Evolutionary conservation across 257 asterid genomes (phyloP).

Genomic region (Nicotiana knightiana): DNA sequence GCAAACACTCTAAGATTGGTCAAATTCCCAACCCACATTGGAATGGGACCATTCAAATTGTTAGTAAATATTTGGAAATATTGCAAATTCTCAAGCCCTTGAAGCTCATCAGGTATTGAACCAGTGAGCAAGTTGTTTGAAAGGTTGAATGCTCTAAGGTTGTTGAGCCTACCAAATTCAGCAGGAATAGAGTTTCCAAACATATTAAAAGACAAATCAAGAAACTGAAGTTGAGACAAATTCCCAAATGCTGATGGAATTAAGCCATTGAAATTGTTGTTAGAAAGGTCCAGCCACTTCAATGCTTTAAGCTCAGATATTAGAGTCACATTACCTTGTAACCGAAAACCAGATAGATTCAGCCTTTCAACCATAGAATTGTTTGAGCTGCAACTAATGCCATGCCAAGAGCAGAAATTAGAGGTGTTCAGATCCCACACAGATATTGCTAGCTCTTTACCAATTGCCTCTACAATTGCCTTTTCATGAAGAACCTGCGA

Average conservation of each 20-base stretch:
- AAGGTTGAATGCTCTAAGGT: constrained; percentile 60
- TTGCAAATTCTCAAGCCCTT: constrained; percentile 41
- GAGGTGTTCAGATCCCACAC: constrained; percentile 59
- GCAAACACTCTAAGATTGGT: constrained; percentile 59
- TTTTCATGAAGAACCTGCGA: constrained; percentile 26
- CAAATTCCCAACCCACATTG: constrained; percentile 68
- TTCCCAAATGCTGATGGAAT: constrained; percentile 64
- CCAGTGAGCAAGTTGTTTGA: constrained; percentile 60
- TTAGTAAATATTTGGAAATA: constrained; percentile 66
- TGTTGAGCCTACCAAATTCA: constrained; percentile 51
- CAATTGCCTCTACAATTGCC: constrained; percentile 43
- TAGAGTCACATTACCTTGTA: constrained; percentile 81
- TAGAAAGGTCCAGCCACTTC: constrained; percentile 81
- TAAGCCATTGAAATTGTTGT: constrained; percentile 62
- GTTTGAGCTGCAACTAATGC: constrained; percentile 70
- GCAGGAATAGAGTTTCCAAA: constrained; percentile 61
- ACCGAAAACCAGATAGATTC: constrained; percentile 54
- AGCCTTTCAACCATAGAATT: constrained; percentile 60
- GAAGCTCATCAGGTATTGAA: constrained; percentile 63
- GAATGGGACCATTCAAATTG: constrained; percentile 68
- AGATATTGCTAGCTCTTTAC: constrained; percentile 47
- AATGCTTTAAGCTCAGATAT: constrained; percentile 70
- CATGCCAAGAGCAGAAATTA: constrained; percentile 70
- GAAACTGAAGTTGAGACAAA: constrained; percentile 69
- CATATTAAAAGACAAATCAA: constrained; percentile 80